phyloP scores from a whole-genome alignment of 345 rosid species.

The Theobroma cacao region DNA sequence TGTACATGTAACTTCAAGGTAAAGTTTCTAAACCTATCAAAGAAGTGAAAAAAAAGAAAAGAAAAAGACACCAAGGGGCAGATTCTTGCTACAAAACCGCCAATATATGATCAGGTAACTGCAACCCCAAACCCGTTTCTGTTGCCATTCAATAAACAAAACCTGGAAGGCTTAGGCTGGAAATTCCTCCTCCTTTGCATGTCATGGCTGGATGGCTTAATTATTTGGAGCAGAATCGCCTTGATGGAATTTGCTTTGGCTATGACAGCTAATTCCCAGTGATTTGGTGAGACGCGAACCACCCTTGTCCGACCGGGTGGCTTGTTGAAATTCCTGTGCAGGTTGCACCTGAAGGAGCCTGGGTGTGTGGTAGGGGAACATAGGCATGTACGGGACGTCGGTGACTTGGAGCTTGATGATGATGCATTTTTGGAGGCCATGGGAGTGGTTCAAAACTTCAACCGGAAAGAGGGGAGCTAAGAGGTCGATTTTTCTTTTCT shows the following conservation, averaged over 20 bases:
- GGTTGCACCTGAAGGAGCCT: conserved; percentile 52
- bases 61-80: not conserved
- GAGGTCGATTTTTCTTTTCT: not conserved
- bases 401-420: not conserved
- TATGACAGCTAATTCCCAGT: conserved; percentile 15
- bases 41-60: not conserved
- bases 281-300: not conserved
- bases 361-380: conserved; percentile 53
- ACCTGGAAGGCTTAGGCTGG: conserved; percentile 38
- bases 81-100: not conserved
- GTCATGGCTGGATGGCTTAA: conserved; percentile 32
- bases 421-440: conserved; percentile 29
- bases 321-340: conserved; percentile 26
- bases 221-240: conserved; percentile 32
- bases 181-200: conserved; percentile 33
- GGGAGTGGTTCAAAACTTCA: not conserved
- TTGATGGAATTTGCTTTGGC: conserved; percentile 23
- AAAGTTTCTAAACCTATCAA: not conserved
- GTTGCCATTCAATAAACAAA: conserved; percentile 27
- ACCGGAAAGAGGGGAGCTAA: not conserved
- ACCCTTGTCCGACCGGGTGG: not conserved
- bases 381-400: conserved; percentile 27
- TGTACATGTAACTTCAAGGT: not conserved
- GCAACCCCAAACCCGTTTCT: conserved; percentile 15
- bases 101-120: conserved; percentile 20